Evolutionary conservation across 495 filamentous ascomycete genomes (phyloP), one percentile per base, ranked within the genome.

Genomic region (Hypomontagnella submonticulosa): DNA sequence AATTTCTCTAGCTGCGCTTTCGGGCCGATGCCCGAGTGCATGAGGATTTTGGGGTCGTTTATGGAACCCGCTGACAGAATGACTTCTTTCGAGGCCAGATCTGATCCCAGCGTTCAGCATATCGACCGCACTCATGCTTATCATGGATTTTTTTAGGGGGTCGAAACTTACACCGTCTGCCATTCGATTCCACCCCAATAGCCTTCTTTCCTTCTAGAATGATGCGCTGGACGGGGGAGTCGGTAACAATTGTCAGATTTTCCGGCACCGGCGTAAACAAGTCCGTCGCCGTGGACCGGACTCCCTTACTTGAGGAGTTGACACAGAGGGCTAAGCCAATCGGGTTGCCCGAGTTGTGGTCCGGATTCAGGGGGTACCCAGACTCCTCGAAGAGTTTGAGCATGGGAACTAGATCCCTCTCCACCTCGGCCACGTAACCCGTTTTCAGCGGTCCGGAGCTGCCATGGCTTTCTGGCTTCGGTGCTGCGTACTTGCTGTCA

Each of bases 11-110:
- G 81, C 23, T 88, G 79, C 0, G 73, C 63, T 9, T 71, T 68
- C 0, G 87, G 85, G 0, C 88, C 88, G 54, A 90, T 84, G 9
- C 88, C 88, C 0, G 85, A 87, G 56, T 87, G 84, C 82, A 88
- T 85, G 0, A 90, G 77, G 49, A 89, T 80, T 40, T 84, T 81
- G 2, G 88, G 88, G 10, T 75, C 76, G 69, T 89, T 81, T 18
- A 88, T 75, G 1, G 86, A 74, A 7, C 88, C 88, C 12, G 80
- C 80, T 0, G 79, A 80, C 7, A 90, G 71, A 44, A 90, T 81
- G 18, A 89, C 79, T 42, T 90, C 87, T 46, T 85, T 83, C 2
- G 73, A 71, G 4, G 86, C 86, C 9, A 75, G 36, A 47, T 79
- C 66, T 69, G 19, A 36, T 7, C 3, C 1, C 1, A 1, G 19